Evolutionary conservation across 441 rosid species (phyloP), one percentile per base, ranked within the genome.

Genomic region (Populus hybrid): DNA sequence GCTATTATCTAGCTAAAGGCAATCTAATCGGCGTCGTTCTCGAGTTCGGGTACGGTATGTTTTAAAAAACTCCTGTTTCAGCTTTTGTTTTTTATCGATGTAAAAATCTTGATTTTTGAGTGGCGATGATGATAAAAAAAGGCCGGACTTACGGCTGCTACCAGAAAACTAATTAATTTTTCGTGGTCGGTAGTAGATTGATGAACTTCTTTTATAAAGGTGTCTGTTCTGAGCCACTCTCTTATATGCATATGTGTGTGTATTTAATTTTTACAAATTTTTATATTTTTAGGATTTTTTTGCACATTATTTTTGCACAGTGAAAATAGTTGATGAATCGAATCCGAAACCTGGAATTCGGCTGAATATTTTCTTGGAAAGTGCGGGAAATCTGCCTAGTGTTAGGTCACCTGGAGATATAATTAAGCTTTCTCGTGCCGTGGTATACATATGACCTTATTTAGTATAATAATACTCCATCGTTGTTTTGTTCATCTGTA

Each of bases 61-160:
- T 8, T 38, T 4, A 36, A 46, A 4, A 5, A 4, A 3, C 18
- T 14, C 6, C 20, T 46, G 12, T 0, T 46, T 46, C 20, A 46
- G 57, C 18, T 46, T 46, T 46, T 46, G 14, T 46, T 14, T 46
- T 34, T 46, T 14, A 1, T 46, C 6, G 57, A 5, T 46, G 4
- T 46, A 3, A 11, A 4, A 46, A 46, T 46, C 6, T 6, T 14
- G 57, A 14, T 46, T 14, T 35, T 53, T 18, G 9, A 46, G 74
- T 84, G 88, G 89, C 88, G 1, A 72, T 90, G 90, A 87, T 84
- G 92, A 88, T 77, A 77, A 53, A 85, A 86, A 72, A 88, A 88
- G 92, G 90, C 91, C 91, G 92, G 87, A 75, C 91, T 85, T 84
- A 89, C 89, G 80, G 86, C 90, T 88, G 90, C 92, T 69, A 71